Evolutionary conservation across 176 grass and related monocot species (phyloP), one percentile per base, ranked within the genome.

Genomic region (Oryza longistaminata): DNA sequence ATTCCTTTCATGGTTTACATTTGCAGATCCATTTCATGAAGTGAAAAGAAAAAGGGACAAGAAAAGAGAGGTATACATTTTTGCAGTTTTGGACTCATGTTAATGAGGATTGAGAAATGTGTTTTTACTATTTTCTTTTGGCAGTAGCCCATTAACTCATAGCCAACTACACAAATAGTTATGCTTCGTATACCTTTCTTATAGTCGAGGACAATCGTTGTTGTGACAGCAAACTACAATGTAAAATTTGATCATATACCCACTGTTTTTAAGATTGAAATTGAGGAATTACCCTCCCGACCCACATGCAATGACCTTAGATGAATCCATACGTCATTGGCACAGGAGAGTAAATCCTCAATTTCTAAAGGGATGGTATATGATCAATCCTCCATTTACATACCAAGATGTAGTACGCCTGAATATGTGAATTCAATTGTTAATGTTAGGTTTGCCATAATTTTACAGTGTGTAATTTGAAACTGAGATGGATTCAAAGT

Each of bases 1-100:
- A 82, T 78, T 71, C 7, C 64, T 90, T 26, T 44, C 40, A 25
- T 79, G 40, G 46, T 92, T 82, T 88, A 27, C 74, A 85, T 74
- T 61, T 83, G 78, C 82, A 99, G 97, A 99, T 84, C 91, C 93
- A 35, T 99, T 96, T 90, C 97, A 94, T 65, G 93, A 94, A 86
- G 97, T 99, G 71, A 95, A 86, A 83, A 90, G 93, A 26, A 99
- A 84, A 84, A 91, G 75, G 66, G 97, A 99, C 91, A 92, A 88
- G 74, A 96, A 89, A 78, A 92, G 81, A 94, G 97, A 99, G 97
- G 97, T 99, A 96, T 68, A 29, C 26, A 42, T 78, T 69, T 40
- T 65, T 40, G 6, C 65, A 22, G 9, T 87, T 82, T 79, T 35
- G 14, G 14, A 67, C 12, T 35, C 27, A 25, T 49, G 0, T 39